phyloP scores from a whole-genome alignment of 176 grass and related monocot genomes.

The Oryza meridionalis region DNA sequence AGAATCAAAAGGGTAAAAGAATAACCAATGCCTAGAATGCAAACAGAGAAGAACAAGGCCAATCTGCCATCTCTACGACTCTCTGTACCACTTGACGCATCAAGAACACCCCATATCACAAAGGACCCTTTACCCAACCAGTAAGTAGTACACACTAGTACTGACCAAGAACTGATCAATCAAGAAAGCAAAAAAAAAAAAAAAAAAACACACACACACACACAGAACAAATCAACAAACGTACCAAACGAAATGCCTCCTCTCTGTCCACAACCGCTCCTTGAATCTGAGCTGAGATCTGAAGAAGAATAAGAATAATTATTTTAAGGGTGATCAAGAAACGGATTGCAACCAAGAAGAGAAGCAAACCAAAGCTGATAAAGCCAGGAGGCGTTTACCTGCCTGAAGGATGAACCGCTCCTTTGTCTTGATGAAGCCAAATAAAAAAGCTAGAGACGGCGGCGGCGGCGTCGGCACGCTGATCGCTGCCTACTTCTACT shows the following conservation, averaged over 20 bases:
- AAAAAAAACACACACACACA: neutral
- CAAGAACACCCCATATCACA: slow-evolving; percentile 23
- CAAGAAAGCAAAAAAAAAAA: neutral
- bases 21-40: neutral
- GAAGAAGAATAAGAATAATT: neutral
- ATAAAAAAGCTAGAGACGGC: neutral
- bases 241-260: slow-evolving; percentile 4
- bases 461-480: neutral
- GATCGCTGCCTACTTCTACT: neutral
- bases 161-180: neutral
- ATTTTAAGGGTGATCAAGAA: neutral
- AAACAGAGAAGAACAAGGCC: neutral
- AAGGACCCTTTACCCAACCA: slow-evolving; percentile 5
- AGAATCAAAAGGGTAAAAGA: neutral
- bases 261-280: neutral
- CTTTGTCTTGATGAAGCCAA: neutral
- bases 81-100: neutral
- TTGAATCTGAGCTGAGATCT: slow-evolving; percentile 34
- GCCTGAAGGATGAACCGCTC: slow-evolving; percentile 12
- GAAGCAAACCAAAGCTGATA: neutral
- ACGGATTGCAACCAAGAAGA: neutral
- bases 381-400: slow-evolving; percentile 2
- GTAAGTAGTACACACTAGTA: neutral
- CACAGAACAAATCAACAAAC: slow-evolving; percentile 22
- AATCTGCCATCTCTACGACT: neutral